Evolutionary conservation across 129 eudicot genomes (phyloP).

Genomic region (Centaurea solstitialis): DNA sequence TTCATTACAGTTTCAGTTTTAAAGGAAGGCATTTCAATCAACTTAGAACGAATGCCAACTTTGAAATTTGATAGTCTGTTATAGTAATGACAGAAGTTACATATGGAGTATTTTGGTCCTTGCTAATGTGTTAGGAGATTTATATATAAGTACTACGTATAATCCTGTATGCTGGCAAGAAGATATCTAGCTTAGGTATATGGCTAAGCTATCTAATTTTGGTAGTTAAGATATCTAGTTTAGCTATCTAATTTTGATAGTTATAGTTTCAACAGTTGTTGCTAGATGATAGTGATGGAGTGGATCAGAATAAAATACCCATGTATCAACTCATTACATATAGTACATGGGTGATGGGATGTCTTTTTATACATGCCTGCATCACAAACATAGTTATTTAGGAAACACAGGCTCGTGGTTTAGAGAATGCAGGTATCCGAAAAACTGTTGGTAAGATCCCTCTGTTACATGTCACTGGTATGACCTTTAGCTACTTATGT

Average conservation of each 20-base stretch:
- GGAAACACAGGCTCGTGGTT: not conserved
- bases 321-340: not conserved
- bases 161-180: not conserved
- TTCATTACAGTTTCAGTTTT: not conserved
- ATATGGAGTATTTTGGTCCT: not conserved
- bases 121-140: conserved; percentile 11
- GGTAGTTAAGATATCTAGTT: not conserved
- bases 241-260: conserved; percentile 2
- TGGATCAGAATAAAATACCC: not conserved
- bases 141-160: not conserved
- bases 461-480: not conserved
- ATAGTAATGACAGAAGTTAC: not conserved
- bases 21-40: not conserved
- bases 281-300: not conserved
- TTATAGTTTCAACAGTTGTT: not conserved
- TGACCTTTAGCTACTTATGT: not conserved
- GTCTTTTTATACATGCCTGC: not conserved
- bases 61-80: not conserved
- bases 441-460: not conserved
- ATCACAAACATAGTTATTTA: not conserved
- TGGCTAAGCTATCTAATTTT: not conserved
- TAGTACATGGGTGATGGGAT: not conserved
- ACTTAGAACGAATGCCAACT: not conserved
- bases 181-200: not conserved
- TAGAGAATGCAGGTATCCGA: not conserved